These are phyloP conservation scores for Chlamydomonas schloesseri DNA, from an alignment of 139 green algal genomes.

Conservation along the genomic window DNA sequence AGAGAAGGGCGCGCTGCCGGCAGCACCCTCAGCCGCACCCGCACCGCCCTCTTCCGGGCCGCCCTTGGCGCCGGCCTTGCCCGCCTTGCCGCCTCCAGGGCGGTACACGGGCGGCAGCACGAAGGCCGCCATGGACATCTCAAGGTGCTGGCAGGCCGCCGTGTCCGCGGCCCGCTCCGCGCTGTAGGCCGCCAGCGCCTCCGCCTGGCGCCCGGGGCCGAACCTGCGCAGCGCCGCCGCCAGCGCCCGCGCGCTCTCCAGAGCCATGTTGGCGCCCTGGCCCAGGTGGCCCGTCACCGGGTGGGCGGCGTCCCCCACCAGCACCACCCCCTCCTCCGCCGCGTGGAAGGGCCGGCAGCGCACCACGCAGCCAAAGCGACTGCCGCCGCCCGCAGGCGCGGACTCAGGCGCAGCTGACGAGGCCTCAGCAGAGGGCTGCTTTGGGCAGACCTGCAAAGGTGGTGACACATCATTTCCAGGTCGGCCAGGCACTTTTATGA, in stretches of 20 bases:
- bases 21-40: not conserved
- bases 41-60: not conserved
- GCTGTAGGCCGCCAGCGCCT: not conserved
- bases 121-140: not conserved
- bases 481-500: too few species aligned
- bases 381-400: not conserved
- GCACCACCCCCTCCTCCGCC: conserved; percentile 51
- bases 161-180: not conserved
- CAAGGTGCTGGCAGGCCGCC: not conserved
- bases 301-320: conserved; percentile 74
- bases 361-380: not conserved
- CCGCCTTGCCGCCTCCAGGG: too few species aligned
- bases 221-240: not conserved
- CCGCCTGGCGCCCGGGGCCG: not conserved
- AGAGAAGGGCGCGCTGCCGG: not conserved
- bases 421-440: not conserved
- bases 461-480: too few species aligned
- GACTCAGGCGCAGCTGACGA: not conserved
- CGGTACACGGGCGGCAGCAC: not conserved
- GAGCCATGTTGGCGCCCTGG: conserved; percentile 55
- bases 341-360: not conserved
- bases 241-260: conserved; percentile 23
- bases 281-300: conserved; percentile 77
- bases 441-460: too few species aligned
- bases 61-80: too few species aligned